Evolutionary conservation across 371 early-diverging fungal species (phyloP), one percentile per base, ranked within the genome.

Genomic region (Mortierella sp.): DNA sequence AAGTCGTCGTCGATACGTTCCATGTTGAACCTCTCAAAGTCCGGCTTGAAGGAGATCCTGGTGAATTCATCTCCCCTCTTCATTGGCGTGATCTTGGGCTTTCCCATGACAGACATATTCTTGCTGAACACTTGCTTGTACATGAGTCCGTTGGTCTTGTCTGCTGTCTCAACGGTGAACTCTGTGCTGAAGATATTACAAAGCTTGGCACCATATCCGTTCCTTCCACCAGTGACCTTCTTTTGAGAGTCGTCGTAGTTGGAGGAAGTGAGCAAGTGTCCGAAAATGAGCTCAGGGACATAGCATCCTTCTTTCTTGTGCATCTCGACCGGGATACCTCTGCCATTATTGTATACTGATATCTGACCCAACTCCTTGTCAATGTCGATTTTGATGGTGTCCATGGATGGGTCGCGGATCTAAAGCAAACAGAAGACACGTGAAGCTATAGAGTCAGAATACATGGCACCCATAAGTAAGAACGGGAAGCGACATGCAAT

Each of bases 131-230:
- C 83, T 70, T 98, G 98, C 66, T 86, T 90, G 81, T 92, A 96
- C 69, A 91, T 94, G 48, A 92, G 85, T 34, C 88, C 83, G 22
- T 85, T 83, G 22, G 82, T 83, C 25, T 84, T 85, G 78, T 98
- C 96, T 0, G 94, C 95, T 0, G 99, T 99, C 82, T 99, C 99
- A 12, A 99, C 96, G 34, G 88, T 90, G 79, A 99, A 99, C 83
- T 96, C 94, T 4, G 86, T 94, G 69, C 94, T 94, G 71, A 99
- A 99, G 53, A 99, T 99, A 73, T 99, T 99, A 84, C 99, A 98
- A 14, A 99, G 89, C 80, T 99, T 99, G 40, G 99, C 99, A 57
- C 99, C 99, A 79, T 96, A 99, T 48, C 99, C 99, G 81, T 99
- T 99, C 49, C 99, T 86, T 29, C 99, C 99, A 74, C 99, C 99